Evolutionary conservation across 768 basidiomycete species (phyloP).

Genomic region (Pleurotus citrinopileatus): DNA sequence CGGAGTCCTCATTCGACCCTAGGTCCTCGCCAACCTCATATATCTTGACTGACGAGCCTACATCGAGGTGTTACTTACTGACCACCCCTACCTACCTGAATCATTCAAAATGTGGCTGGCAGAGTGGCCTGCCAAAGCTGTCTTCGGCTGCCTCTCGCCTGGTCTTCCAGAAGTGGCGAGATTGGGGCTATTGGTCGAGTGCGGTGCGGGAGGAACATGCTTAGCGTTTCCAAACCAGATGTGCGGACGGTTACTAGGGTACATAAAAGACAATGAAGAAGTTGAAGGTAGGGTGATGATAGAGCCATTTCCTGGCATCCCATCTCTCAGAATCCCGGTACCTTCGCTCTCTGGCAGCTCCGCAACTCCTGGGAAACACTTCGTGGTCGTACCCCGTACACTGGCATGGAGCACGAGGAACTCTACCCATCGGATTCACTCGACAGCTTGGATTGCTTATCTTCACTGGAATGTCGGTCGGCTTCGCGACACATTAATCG

Average conservation of each 20-base stretch:
- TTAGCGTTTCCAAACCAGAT: not conserved
- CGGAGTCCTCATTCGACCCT: no score
- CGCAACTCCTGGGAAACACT: not conserved
- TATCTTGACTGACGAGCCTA: not conserved
- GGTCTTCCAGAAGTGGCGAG: conserved; percentile 10
- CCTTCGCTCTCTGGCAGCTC: not conserved
- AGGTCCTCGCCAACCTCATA: no score
- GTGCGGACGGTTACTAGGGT: not conserved
- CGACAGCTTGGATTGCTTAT: not conserved
- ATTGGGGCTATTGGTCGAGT: not conserved
- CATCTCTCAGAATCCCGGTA: not conserved
- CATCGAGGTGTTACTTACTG: not conserved
- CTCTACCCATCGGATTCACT: not conserved
- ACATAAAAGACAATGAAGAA: not conserved
- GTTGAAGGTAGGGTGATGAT: not conserved
- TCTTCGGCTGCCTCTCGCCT: conserved; percentile 19
- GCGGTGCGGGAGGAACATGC: not conserved
- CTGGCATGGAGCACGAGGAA: not conserved
- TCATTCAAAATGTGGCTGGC: conserved; percentile 17
- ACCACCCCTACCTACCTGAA: not conserved
- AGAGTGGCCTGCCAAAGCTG: conserved; percentile 23
- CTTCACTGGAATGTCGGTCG: not conserved
- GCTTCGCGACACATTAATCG: no score
- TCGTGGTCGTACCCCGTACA: not conserved
- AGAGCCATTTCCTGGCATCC: not conserved